These are phyloP conservation scores for Fonsecaea pugnacius DNA, from an alignment of 2,329 filamentous ascomycete species.

Conservation along the genomic window DNA sequence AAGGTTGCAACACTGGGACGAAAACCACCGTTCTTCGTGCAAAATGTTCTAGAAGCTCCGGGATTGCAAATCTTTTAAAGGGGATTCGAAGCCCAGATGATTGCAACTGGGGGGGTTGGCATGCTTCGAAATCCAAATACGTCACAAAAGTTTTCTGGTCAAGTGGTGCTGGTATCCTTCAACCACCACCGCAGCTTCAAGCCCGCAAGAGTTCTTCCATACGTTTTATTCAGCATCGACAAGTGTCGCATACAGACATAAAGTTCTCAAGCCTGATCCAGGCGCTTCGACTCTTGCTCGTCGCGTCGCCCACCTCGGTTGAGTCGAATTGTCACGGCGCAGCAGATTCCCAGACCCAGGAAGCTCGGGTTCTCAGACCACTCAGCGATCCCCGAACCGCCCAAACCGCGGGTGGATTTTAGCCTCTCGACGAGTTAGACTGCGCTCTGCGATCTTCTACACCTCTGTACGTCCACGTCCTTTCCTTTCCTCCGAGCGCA, in stretches of 20 bases:
- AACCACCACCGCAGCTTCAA: background rate
- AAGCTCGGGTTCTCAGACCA: conserved; percentile 10
- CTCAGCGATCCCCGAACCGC: conserved; percentile 4
- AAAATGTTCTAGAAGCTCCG: conserved; percentile 14
- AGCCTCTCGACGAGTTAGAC: conserved; percentile 20
- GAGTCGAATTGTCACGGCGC: conserved; percentile 11
- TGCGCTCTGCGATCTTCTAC: conserved; percentile 12
- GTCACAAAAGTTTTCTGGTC: conserved; percentile 13
- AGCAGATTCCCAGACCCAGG: conserved; percentile 1
- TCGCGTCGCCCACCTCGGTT: conserved; percentile 8
- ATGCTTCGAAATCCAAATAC: conserved; percentile 6
- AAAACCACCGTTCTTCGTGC: conserved; percentile 9
- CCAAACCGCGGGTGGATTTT: conserved; percentile 7
- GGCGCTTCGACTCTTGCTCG: conserved; percentile 11
- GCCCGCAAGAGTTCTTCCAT: background rate
- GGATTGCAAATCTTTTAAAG: conserved; percentile 2
- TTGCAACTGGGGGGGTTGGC: background rate
- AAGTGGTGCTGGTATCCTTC: conserved; percentile 13
- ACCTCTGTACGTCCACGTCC: conserved; percentile 27
- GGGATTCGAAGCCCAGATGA: background rate
- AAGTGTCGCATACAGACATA: background rate
- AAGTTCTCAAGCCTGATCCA: conserved; percentile 5
- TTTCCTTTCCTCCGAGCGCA: conserved; percentile 37
- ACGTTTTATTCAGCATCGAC: conserved; percentile 1
- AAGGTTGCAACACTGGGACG: conserved; percentile 6